Evolutionary conservation across 768 basidiomycete species (phyloP).

Genomic region (Tubosaeta sp.): DNA sequence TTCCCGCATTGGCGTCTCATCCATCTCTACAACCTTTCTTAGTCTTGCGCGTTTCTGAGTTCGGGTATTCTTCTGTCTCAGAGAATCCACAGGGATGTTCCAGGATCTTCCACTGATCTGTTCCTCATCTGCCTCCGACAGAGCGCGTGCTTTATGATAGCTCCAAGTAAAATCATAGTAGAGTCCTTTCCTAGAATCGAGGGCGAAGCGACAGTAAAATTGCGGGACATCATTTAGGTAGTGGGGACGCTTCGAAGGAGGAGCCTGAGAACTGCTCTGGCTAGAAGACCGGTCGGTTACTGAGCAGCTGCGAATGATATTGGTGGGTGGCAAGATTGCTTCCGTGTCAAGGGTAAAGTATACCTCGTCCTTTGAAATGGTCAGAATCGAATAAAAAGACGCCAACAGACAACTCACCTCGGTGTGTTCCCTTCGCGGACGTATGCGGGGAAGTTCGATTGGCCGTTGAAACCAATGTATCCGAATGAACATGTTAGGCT

Average conservation of each 20-base stretch:
- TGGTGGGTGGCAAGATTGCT: slow-evolving; percentile 46
- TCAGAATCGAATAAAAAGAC: not conserved
- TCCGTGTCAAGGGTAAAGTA: slow-evolving; percentile 57
- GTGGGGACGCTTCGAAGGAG: slow-evolving; percentile 12
- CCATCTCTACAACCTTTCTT: slow-evolving; percentile 21
- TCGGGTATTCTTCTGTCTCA: slow-evolving; percentile 3
- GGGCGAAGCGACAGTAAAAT: slow-evolving; percentile 58
- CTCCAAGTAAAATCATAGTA: slow-evolving; percentile 65
- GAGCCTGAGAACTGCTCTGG: slow-evolving; percentile 3
- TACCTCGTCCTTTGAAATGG: slow-evolving; percentile 58
- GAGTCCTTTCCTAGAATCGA: slow-evolving; percentile 54
- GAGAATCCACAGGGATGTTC: slow-evolving; percentile 37
- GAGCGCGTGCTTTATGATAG: slow-evolving; percentile 39
- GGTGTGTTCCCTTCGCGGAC: slow-evolving; percentile 55
- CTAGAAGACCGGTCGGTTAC: slow-evolving; percentile 34
- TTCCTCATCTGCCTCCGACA: slow-evolving; percentile 25
- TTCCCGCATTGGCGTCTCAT: slow-evolving; percentile 14
- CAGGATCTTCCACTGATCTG: slow-evolving; percentile 40
- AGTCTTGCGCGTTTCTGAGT: slow-evolving; percentile 21
- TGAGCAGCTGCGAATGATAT: slow-evolving; percentile 49
- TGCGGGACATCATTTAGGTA: slow-evolving; percentile 14
- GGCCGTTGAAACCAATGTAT: slow-evolving; percentile 79
- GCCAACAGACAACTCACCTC: slow-evolving; percentile 41
- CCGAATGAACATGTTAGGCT: slow-evolving; percentile 47
- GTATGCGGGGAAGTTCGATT: slow-evolving; percentile 52